These are phyloP conservation scores for Cladosporium sp. DNA, from an alignment of 2,329 filamentous ascomycete species.

Conservation along the genomic window DNA sequence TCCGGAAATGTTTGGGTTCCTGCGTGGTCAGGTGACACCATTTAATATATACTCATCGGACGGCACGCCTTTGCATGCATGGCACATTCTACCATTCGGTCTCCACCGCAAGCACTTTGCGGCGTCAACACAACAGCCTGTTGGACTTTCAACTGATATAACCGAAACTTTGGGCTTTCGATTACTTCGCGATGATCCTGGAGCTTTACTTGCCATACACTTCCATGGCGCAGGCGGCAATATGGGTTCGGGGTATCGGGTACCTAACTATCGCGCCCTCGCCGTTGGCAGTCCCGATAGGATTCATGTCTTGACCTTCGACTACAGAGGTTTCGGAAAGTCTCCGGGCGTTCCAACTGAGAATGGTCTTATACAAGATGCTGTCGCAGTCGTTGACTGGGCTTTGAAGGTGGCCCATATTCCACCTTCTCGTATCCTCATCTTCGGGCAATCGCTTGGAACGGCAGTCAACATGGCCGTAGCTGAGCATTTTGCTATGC, in stretches of 20 bases:
- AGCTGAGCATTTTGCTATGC: slow-evolving; percentile 45
- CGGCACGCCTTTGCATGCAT: slow-evolving; percentile 47
- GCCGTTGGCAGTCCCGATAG: slow-evolving; percentile 52
- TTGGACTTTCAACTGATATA: slow-evolving; percentile 55
- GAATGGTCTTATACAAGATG: slow-evolving; percentile 55
- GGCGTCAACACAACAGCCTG: slow-evolving; percentile 43
- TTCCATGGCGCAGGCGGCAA: slow-evolving; percentile 60
- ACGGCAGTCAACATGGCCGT: slow-evolving; percentile 54
- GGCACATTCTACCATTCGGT: slow-evolving; percentile 53
- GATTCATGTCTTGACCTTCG: slow-evolving; percentile 60
- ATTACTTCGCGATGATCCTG: slow-evolving; percentile 63
- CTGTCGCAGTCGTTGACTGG: slow-evolving; percentile 55
- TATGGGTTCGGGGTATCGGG: slow-evolving; percentile 56
- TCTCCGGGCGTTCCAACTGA: slow-evolving; percentile 58
- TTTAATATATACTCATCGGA: slow-evolving; percentile 48
- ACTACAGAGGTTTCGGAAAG: slow-evolving; percentile 62
- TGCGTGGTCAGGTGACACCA: slow-evolving; percentile 52
- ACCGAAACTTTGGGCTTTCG: slow-evolving; percentile 59
- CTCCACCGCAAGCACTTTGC: slow-evolving; percentile 47
- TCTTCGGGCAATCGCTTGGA: slow-evolving; percentile 62
- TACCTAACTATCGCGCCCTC: slow-evolving; percentile 58
- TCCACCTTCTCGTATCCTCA: slow-evolving; percentile 55
- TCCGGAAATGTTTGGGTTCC: slow-evolving; percentile 51
- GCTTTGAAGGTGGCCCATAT: slow-evolving; percentile 54
- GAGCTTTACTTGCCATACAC: slow-evolving; percentile 64